phyloP scores from a whole-genome alignment of 2,329 filamentous ascomycete genomes.

The Penicillium hesseltinei region DNA sequence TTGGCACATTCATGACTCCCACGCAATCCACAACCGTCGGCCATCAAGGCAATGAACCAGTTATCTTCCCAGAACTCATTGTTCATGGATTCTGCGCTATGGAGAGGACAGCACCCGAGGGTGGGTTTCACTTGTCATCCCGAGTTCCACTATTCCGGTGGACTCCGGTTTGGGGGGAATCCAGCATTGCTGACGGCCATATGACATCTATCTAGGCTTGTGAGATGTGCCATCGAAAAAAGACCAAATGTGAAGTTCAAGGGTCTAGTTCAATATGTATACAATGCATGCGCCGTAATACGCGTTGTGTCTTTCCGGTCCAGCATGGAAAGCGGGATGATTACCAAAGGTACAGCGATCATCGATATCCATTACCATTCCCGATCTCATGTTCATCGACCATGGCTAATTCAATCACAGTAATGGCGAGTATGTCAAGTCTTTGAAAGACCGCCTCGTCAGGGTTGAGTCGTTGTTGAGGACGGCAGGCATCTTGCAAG shows the following conservation, averaged over 20 bases:
- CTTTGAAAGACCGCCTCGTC: constrained; percentile 84
- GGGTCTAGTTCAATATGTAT: constrained; percentile 69
- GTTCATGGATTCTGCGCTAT: background rate
- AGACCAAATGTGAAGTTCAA: constrained; percentile 93
- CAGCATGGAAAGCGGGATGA: constrained; percentile 91
- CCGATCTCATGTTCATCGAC: background rate
- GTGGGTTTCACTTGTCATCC: background rate
- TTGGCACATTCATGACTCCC: constrained; percentile 17
- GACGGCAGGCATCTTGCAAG: constrained; percentile 76
- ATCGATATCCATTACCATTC: background rate
- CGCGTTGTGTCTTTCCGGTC: constrained; percentile 86
- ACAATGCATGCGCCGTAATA: constrained; percentile 93
- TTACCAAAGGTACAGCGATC: constrained; percentile 70
- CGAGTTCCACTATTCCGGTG: background rate
- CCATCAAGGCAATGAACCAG: constrained; percentile 7
- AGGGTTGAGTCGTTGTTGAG: constrained; percentile 85
- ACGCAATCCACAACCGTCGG: constrained; percentile 15
- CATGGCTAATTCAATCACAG: constrained; percentile 7
- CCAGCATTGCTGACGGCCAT: constrained; percentile 3
- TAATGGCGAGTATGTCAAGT: constrained; percentile 90
- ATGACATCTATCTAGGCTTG: constrained; percentile 62
- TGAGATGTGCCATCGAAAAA: constrained; percentile 84
- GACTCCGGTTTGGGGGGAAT: background rate
- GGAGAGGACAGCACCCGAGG: background rate
- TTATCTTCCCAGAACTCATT: background rate